Conservation (phyloP, 352 stramenopile species). For the Pythium biforme region DNA sequence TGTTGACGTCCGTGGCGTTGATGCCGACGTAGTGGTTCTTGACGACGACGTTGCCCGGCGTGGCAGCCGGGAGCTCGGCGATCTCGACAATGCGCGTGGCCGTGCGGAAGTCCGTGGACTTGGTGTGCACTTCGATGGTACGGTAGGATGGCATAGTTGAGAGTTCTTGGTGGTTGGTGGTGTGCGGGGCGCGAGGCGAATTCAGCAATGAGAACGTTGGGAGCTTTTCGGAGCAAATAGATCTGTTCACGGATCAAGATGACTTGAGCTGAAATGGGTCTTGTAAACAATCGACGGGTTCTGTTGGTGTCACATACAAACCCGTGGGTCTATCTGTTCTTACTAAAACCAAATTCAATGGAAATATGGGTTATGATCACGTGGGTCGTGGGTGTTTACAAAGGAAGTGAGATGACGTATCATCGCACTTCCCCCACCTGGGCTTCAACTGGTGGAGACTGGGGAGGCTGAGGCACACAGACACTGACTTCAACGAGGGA, state of each 20-base stretch:
- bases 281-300: constrained; percentile 13
- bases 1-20: constrained; percentile 40
- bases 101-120: constrained; percentile 35
- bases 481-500: not conserved
- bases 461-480: no score
- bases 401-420: not conserved
- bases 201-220: not conserved
- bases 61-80: constrained; percentile 14
- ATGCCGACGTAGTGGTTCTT: constrained; percentile 36
- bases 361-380: constrained; percentile 1
- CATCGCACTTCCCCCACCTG: no score
- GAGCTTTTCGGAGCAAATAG: no score
- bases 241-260: not conserved
- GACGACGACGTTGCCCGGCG: constrained; percentile 23
- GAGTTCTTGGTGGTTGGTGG: not conserved
- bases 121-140: constrained; percentile 24
- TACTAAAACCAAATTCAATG: not conserved
- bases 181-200: not conserved
- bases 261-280: constrained; percentile 4
- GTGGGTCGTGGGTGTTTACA: constrained; percentile 5
- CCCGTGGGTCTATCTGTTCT: not conserved
- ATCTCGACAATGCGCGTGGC: constrained; percentile 31
- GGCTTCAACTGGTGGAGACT: not conserved
- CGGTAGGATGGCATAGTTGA: constrained; percentile 12
- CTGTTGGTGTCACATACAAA: not conserved